These are phyloP conservation scores for Solanum piurae DNA, from an alignment of 257 asterid species.

Conservation along the genomic window DNA sequence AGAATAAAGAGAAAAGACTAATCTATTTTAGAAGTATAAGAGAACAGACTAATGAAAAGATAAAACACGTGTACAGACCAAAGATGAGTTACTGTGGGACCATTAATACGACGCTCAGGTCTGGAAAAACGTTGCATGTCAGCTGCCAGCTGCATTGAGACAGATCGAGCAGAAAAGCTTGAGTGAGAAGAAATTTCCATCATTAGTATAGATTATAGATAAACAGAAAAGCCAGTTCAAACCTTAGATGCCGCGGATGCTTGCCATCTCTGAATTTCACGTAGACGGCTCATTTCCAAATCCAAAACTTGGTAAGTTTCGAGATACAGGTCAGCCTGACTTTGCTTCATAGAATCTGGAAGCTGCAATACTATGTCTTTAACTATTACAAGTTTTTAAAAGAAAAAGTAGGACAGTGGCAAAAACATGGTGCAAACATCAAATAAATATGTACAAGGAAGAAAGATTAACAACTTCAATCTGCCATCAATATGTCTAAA, in stretches of 20 bases:
- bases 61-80: slow-evolving; percentile 38
- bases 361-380: slow-evolving; percentile 42
- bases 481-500: neutral
- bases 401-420: neutral
- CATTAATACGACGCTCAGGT: slow-evolving; percentile 96
- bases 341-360: slow-evolving; percentile 96
- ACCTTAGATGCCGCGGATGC: slow-evolving; percentile 90
- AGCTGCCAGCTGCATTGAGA: slow-evolving; percentile 79
- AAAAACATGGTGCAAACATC: neutral
- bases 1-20: neutral
- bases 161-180: neutral
- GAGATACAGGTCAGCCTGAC: slow-evolving; percentile 89
- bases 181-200: slow-evolving; percentile 5
- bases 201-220: slow-evolving; percentile 8
- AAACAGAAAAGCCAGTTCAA: slow-evolving; percentile 8
- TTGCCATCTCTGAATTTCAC: slow-evolving; percentile 99
- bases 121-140: slow-evolving; percentile 99
- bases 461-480: neutral
- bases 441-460: neutral
- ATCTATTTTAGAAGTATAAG: neutral
- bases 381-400: neutral
- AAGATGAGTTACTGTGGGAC: slow-evolving; percentile 96
- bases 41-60: neutral
- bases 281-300: slow-evolving; percentile 96
- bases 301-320: slow-evolving; percentile 98